Conservation (phyloP, 2,329 filamentous ascomycete species). For the Fusarium keratoplasticum region DNA sequence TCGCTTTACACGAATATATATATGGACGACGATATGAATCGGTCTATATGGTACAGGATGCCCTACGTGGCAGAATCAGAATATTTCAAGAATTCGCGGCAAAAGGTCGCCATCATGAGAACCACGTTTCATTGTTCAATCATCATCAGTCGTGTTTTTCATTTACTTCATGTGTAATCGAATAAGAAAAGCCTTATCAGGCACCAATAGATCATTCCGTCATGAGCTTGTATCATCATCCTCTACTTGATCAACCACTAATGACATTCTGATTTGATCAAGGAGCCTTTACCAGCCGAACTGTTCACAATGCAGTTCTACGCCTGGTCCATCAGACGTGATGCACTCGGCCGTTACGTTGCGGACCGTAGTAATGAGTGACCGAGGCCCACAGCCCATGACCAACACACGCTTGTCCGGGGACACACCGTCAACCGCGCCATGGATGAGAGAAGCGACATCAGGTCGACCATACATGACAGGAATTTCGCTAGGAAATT, state of each 20-base stretch:
- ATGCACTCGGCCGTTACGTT: conserved; percentile 56
- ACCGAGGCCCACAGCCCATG: conserved; percentile 60
- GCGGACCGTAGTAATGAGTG: conserved; percentile 56
- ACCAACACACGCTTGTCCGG: conserved; percentile 53
- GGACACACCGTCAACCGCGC: conserved; percentile 44
- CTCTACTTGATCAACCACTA: background rate
- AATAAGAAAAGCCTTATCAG: background rate
- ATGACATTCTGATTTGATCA: background rate
- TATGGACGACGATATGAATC: conserved; percentile 14
- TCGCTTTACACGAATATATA: conserved; percentile 18
- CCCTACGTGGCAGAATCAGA: conserved; percentile 20
- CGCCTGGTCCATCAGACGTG: conserved; percentile 53
- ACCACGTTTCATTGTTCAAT: background rate
- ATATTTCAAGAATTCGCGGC: background rate
- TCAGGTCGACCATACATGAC: conserved; percentile 53
- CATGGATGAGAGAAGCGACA: conserved; percentile 49
- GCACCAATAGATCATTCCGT: background rate
- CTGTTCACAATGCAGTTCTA: conserved; percentile 62
- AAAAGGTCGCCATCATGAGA: background rate
- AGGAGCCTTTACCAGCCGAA: conserved; percentile 54
- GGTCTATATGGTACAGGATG: conserved; percentile 26
- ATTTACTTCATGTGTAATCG: background rate
- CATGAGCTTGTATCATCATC: background rate
- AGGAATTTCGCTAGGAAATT: conserved; percentile 26
- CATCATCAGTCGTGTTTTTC: conserved; percentile 2